Conservation (phyloP, 2,329 filamentous ascomycete genomes). For the Fusarium compactum region DNA sequence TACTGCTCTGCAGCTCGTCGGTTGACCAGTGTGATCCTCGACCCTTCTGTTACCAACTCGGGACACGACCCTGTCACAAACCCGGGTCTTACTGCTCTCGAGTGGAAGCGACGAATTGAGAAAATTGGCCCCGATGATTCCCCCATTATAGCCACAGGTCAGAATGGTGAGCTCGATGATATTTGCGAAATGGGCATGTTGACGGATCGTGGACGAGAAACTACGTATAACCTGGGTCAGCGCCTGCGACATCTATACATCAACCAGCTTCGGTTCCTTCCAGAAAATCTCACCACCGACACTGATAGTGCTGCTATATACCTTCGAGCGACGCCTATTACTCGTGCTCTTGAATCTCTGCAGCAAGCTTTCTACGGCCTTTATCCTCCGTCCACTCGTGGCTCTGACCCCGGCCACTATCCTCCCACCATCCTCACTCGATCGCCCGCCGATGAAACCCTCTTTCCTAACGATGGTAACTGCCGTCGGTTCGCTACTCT, state of each 20-base stretch:
- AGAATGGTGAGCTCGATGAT: slow-evolving; percentile 76
- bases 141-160: slow-evolving; percentile 76
- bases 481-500: slow-evolving; percentile 80
- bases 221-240: slow-evolving; percentile 75
- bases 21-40: slow-evolving; percentile 68
- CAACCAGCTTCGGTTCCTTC: slow-evolving; percentile 79
- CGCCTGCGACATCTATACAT: slow-evolving; percentile 80
- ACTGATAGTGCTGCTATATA: slow-evolving; percentile 73
- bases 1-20: slow-evolving; percentile 85
- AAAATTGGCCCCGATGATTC: slow-evolving; percentile 79
- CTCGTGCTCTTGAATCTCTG: slow-evolving; percentile 80
- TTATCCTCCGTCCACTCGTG: slow-evolving; percentile 69
- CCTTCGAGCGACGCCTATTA: slow-evolving; percentile 79
- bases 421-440: slow-evolving; percentile 75
- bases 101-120: slow-evolving; percentile 82
- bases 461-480: slow-evolving; percentile 81
- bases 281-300: slow-evolving; percentile 64
- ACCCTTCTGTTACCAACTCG: slow-evolving; percentile 53
- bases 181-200: slow-evolving; percentile 85
- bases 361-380: slow-evolving; percentile 81
- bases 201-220: slow-evolving; percentile 79
- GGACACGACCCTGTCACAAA: slow-evolving; percentile 42
- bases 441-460: slow-evolving; percentile 76
- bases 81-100: slow-evolving; percentile 58
- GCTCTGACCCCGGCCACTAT: slow-evolving; percentile 60